A percentile compares a stretch with the other conserved stretches of the same genome.
Evolutionary conservation across 768 basidiomycete species (phyloP).

Genomic region (Boletales sp.): DNA sequence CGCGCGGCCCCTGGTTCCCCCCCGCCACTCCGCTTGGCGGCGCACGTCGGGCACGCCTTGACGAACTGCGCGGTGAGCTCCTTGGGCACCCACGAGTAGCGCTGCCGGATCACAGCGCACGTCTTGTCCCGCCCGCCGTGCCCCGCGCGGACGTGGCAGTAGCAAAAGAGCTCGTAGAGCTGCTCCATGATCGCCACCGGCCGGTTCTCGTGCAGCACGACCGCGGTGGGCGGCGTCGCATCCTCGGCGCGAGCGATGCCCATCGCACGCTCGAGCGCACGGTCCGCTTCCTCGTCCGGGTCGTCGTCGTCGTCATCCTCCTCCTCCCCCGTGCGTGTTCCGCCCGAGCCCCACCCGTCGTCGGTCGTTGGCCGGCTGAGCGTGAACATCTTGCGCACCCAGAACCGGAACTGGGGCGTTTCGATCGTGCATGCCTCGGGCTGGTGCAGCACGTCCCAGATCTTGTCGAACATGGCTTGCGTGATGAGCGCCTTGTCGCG

Average conservation of each 20-base stretch:
- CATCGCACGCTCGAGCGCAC: constrained; percentile 16
- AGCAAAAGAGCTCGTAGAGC: constrained; percentile 73
- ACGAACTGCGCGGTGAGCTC: constrained; percentile 78
- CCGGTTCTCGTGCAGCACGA: constrained; percentile 67
- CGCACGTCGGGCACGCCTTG: constrained; percentile 76
- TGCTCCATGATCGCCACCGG: constrained; percentile 77
- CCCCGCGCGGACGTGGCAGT: constrained; percentile 59
- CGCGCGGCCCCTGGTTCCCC: background rate
- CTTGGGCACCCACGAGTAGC: constrained; percentile 84
- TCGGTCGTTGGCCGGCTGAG: constrained; percentile 31
- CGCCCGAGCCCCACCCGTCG: too few relatives aligned
- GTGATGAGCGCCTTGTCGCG: constrained; percentile 71
- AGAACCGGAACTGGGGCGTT: constrained; percentile 74
- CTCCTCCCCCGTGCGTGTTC: too few relatives aligned
- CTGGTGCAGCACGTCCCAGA: constrained; percentile 63
- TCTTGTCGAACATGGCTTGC: constrained; percentile 64
- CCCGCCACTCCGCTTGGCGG: constrained; percentile 34
- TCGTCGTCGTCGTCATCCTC: background rate
- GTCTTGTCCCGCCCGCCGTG: constrained; percentile 85
- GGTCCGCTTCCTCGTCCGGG: background rate
- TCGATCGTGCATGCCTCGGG: constrained; percentile 43
- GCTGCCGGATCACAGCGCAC: constrained; percentile 55
- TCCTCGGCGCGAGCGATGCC: constrained; percentile 11
- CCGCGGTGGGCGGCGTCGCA: constrained; percentile 21
- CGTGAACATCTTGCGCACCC: constrained; percentile 81